These are phyloP conservation scores for Ophiocordyceps camponoti-floridani DNA, from an alignment of 2,329 filamentous ascomycete genomes.

Conservation along the genomic window DNA sequence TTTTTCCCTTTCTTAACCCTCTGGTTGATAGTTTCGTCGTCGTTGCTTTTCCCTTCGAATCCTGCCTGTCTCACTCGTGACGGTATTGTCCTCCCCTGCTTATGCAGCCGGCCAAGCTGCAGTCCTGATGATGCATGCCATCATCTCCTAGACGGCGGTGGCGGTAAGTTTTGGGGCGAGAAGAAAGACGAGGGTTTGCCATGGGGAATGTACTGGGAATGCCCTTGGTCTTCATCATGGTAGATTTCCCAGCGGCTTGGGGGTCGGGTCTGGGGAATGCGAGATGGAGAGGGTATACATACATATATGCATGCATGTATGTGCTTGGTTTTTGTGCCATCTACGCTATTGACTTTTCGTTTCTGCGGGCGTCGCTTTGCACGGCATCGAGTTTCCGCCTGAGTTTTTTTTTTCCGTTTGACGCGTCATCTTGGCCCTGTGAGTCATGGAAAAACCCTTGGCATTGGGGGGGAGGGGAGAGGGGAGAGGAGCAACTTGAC, in stretches of 20 bases:
- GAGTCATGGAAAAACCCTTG: not conserved
- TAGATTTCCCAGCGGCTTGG: too few species aligned
- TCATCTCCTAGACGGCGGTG: too few species aligned
- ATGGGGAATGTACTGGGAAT: too few species aligned
- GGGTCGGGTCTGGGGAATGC: not conserved
- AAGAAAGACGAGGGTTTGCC: too few species aligned
- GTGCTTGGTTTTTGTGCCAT: not conserved
- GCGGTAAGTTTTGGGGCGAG: too few species aligned
- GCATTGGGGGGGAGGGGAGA: not conserved
- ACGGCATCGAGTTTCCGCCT: not conserved
- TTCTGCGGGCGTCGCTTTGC: not conserved
- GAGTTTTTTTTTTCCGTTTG: not conserved
- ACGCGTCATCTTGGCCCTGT: not conserved
- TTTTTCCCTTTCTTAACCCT: too few species aligned
- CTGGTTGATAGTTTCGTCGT: not conserved
- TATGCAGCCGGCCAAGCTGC: not conserved
- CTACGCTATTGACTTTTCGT: not conserved
- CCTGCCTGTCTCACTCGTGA: not conserved
- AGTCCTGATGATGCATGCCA: not conserved
- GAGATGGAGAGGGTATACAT: not conserved
- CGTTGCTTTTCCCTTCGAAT: not conserved
- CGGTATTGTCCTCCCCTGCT: not conserved
- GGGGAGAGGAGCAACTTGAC: not conserved
- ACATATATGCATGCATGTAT: not conserved
- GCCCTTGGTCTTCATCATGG: too few species aligned